A percentile compares a stretch with the other conserved stretches of the same genome.
These are phyloP conservation scores for Azolla pinnata DNA, from an alignment of 75 land plant species.

Conservation along the genomic window DNA sequence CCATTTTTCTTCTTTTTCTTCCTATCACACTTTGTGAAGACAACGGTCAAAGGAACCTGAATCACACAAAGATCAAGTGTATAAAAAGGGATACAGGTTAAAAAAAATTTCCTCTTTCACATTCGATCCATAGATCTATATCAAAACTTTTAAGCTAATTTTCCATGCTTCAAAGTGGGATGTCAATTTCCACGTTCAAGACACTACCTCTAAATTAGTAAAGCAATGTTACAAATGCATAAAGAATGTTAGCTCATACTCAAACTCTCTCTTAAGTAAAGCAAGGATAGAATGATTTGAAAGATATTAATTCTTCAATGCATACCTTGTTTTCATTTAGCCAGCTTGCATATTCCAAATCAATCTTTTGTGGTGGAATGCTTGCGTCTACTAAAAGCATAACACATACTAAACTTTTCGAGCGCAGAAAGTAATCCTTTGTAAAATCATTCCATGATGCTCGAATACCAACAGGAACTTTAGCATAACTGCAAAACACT, in stretches of 20 bases:
- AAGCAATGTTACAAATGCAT: no score
- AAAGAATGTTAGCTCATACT: no score
- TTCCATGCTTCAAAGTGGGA: no score
- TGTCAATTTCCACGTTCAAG: no score
- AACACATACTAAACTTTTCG: constrained; percentile 65
- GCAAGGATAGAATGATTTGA: no score
- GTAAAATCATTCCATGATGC: constrained; percentile 83
- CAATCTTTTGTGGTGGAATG: constrained; percentile 75
- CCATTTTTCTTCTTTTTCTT: constrained; percentile 90
- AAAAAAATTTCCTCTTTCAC: neutral
- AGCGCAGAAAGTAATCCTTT: constrained; percentile 67
- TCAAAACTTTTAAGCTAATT: neutral
- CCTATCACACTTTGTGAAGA: constrained; percentile 91
- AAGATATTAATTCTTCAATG: neutral
- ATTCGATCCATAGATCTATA: neutral
- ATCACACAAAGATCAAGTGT: neutral
- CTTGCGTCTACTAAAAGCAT: constrained; percentile 85
- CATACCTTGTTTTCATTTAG: constrained; percentile 75
- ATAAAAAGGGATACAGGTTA: neutral
- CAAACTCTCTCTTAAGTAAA: no score
- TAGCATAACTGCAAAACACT: constrained; percentile 70
- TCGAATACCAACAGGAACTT: constrained; percentile 64
- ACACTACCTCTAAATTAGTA: no score
- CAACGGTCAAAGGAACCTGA: constrained; percentile 86
- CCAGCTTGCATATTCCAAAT: constrained; percentile 93